Base-by-base conservation (phyloP, 371 early-diverging fungal species). In the Syncephalis plumigaleata region DNA sequence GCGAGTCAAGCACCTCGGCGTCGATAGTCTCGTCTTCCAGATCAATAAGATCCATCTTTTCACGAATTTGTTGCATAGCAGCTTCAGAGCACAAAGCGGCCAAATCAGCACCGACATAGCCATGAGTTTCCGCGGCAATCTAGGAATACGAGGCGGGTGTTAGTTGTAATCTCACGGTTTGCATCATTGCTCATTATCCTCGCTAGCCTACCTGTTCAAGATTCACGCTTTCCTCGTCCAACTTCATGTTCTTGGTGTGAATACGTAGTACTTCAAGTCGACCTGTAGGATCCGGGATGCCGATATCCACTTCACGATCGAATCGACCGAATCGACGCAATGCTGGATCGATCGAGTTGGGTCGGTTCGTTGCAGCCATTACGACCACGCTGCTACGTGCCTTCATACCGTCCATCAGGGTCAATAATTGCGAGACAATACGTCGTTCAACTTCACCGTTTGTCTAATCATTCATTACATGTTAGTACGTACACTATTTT, bases 11-110 rank as follows among this genome's bases (percentile, higher is more conserved):
- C 24, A 98, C 86, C 56, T 90, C 89, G 25, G 98, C 94, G 56
- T 98, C 99, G 55, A 99, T 96, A 31, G 89, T 89, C 37, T 99
- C 99, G 52, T 92, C 93, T 53, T 99, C 99, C 11, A 99, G 70
- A 59, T 99, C 99, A 63, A 99, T 98, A 44, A 95, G 69, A 51
- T 87, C 85, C 84, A 93, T 84, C 79, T 98, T 98, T 62, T 97
- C 98, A 63, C 99, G 91, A 54, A 99, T 99, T 66, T 99, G 99
- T 70, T 99, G 99, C 83, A 99, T 90, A 46, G 99, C 99, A 15
- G 99, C 99, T 68, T 99, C 99, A 45, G 98, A 97, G 67, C 99
- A 99, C 50, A 99, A 81, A 8, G 98, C 88, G 20, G 99, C 99
- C 57, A 99, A 65, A 73, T 99, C 99, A 44, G 98, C 84, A 56